Evolutionary conservation across 331 rosid genomes (phyloP), one percentile per base, ranked within the genome.

Genomic region (Ulmus americana): DNA sequence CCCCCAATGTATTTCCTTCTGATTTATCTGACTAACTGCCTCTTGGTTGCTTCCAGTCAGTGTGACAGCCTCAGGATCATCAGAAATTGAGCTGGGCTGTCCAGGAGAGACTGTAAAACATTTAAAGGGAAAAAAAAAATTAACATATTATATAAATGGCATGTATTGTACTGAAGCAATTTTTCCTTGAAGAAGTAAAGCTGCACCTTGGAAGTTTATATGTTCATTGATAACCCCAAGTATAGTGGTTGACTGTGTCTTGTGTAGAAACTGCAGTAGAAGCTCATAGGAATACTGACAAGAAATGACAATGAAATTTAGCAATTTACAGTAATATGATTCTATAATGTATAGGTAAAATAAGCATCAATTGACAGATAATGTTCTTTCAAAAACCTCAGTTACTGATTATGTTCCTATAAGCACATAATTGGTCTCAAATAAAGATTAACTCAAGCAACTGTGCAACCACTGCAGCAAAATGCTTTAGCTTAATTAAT

Each of bases 1-100:
- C 88, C 99, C 99, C 97, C 99, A 90, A 8, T 82, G 95, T 67
- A 90, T 80, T 79, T 94, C 97, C 72, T 85, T 94, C 75, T 86
- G 83, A 80, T 94, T 90, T 77, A 83, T 84, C 75, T 57, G 88
- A 76, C 83, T 85, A 54, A 90, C 90, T 59, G 91, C 85, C 59
- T 94, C 97, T 73, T 85, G 99, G 80, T 83, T 87, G 72, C 80
- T 81, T 76, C 97, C 95, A 61, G 71, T 81, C 61, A 94, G 88
- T 50, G 96, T 94, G 55, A 94, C 81, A 46, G 86, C 88, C 69
- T 87, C 97, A 11, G 88, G 78, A 76, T 94, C 99, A 82, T 94
- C 99, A 67, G 87, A 78, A 53, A 94, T 84, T 76, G 83, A 78
- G 75, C 82, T 78, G 61, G 96, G 96, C 72, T 87, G 95, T 67